Conservation (phyloP, 140 eudicot species). For the Artemisia princeps region DNA sequence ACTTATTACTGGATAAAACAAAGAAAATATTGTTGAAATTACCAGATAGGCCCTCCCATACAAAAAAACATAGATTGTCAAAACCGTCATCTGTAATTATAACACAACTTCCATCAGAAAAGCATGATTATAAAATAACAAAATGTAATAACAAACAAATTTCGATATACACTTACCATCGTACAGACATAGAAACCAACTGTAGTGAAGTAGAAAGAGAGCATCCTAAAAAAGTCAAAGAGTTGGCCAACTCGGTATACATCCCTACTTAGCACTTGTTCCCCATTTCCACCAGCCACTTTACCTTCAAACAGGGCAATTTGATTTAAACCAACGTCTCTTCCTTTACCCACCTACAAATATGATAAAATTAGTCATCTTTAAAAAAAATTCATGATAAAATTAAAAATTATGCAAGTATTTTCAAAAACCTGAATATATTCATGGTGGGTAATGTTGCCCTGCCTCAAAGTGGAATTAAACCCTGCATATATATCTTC, state of each 20-base stretch:
- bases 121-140: background rate
- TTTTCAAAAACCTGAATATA: constrained; percentile 66
- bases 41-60: constrained; percentile 95
- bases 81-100: constrained; percentile 86
- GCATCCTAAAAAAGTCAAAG: constrained; percentile 89
- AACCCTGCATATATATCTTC: constrained; percentile 96
- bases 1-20: constrained; percentile 6
- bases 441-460: constrained; percentile 95
- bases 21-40: background rate
- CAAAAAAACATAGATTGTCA: constrained; percentile 74
- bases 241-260: constrained; percentile 90
- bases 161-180: constrained; percentile 49
- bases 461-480: constrained; percentile 94
- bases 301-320: constrained; percentile 96
- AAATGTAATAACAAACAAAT: no score
- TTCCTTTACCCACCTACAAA: constrained; percentile 89
- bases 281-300: constrained; percentile 98
- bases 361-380: constrained; percentile 6
- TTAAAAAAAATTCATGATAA: background rate
- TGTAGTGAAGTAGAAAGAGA: constrained; percentile 84
- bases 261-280: constrained; percentile 92
- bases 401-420: background rate
- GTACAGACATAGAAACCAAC: constrained; percentile 95
- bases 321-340: constrained; percentile 96
- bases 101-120: constrained; percentile 19